Evolutionary conservation across 1,139 yeast genomes (phyloP).

Genomic region (Blastobotrys illinoisensis): DNA sequence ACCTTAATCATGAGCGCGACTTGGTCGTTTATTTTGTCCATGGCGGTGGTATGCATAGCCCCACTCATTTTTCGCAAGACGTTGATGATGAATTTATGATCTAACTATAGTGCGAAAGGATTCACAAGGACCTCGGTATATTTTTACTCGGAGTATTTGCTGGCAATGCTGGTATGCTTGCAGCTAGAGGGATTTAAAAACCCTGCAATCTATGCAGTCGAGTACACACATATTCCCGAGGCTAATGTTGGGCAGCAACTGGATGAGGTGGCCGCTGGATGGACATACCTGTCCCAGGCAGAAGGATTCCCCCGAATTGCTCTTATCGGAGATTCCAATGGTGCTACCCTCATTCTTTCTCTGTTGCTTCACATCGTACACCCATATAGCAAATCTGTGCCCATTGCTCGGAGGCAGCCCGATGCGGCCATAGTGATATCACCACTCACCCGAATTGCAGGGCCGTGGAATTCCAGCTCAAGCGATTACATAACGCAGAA

Average conservation of each 20-base stretch:
- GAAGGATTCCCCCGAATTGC: constrained; percentile 29
- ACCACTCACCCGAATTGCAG: constrained; percentile 29
- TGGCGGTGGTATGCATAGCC: constrained; percentile 27
- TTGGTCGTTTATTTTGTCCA: constrained; percentile 36
- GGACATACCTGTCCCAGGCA: constrained; percentile 27
- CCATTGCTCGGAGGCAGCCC: constrained; percentile 25
- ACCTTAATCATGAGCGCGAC: constrained; percentile 28
- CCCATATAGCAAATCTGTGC: constrained; percentile 24
- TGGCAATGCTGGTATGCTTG: constrained; percentile 34
- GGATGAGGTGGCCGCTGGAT: constrained; percentile 27
- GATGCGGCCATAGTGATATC: constrained; percentile 38
- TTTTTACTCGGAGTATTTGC: constrained; percentile 38
- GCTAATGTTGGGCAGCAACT: constrained; percentile 29
- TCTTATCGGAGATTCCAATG: constrained; percentile 41
- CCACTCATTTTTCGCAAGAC: constrained; percentile 7
- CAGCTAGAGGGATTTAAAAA: constrained; percentile 41
- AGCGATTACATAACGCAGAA: constrained; percentile 26
- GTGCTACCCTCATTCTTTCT: constrained; percentile 39
- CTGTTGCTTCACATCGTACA: constrained; percentile 33
- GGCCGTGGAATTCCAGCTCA: constrained; percentile 13
- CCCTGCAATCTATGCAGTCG: constrained; percentile 39
- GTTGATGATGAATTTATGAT: too few species aligned
- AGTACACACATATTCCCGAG: constrained; percentile 27
- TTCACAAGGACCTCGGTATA: constrained; percentile 31
- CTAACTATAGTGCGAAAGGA: neutral